phyloP scores from a whole-genome alignment of 306 rosid genomes.

The Morella rubra region DNA sequence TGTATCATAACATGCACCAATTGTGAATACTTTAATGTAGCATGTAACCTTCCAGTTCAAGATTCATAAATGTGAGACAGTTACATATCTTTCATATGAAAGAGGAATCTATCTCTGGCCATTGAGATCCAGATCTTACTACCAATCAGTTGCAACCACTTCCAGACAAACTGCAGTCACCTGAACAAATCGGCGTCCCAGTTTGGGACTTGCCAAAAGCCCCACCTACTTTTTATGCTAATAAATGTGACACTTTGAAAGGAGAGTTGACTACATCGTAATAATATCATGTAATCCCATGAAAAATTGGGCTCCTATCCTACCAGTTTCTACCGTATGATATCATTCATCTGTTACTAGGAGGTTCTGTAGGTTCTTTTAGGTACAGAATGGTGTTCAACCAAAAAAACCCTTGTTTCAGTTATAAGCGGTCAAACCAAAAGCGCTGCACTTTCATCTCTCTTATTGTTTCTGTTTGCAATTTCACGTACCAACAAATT shows the following conservation, averaged over 20 bases:
- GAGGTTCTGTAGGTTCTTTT: background rate
- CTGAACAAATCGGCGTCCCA: background rate
- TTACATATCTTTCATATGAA: background rate
- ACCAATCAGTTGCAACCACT: background rate
- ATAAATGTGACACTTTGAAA: conserved; percentile 1
- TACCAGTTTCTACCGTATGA: background rate
- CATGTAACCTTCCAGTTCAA: background rate
- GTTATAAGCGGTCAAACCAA: background rate
- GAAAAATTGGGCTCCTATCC: background rate
- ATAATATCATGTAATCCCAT: background rate
- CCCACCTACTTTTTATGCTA: background rate
- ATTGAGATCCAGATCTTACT: background rate
- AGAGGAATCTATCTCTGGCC: background rate
- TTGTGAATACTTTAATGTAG: background rate
- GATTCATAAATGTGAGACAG: background rate
- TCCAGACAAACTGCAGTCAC: background rate
- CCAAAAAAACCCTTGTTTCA: background rate
- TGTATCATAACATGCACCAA: background rate
- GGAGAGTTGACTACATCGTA: background rate
- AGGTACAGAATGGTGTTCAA: background rate
- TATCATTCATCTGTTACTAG: background rate
- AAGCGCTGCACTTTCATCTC: background rate
- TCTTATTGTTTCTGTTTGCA: background rate
- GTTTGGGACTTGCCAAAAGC: background rate
- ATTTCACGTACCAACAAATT: background rate